Conservation (phyloP, 805 yeast genomes). For the Brettanomyces bruxellensis region DNA sequence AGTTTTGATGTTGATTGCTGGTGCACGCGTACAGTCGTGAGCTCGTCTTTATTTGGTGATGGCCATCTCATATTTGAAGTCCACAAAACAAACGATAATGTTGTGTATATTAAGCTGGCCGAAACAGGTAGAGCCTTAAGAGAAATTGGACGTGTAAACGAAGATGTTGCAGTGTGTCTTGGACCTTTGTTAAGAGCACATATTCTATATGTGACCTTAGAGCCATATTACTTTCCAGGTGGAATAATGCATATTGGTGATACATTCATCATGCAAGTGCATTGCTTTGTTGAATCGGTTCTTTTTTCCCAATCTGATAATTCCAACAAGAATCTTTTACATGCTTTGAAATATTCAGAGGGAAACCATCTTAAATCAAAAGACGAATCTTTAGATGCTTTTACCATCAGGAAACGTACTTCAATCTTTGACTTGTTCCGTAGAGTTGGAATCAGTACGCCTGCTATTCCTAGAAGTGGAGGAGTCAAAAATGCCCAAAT, state of each 20-base stretch:
- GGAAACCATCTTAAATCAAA: conserved; percentile 1
- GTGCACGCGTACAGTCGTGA: conserved; percentile 60
- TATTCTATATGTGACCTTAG: conserved; percentile 43
- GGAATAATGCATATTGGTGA: conserved; percentile 65
- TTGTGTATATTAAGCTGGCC: conserved; percentile 17
- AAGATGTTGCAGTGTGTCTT: conserved; percentile 55
- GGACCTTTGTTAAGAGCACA: conserved; percentile 37
- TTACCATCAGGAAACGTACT: conserved; percentile 3
- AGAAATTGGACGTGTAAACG: conserved; percentile 73
- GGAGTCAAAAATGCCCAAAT: conserved; percentile 9
- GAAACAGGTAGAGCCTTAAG: conserved; percentile 18
- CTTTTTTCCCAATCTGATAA: conserved; percentile 12
- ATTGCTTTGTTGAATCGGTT: conserved; percentile 39
- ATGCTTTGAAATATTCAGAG: not conserved
- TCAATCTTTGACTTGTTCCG: conserved; percentile 9
- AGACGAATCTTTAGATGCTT: not conserved
- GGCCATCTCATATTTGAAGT: conserved; percentile 10
- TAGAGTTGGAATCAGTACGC: too few species aligned
- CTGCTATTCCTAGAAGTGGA: not conserved
- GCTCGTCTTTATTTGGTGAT: conserved; percentile 33
- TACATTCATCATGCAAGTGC: conserved; percentile 58
- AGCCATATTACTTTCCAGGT: conserved; percentile 43
- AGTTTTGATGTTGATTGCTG: conserved; percentile 52
- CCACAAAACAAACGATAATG: conserved; percentile 11
- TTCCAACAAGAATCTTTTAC: conserved; percentile 28